These are phyloP conservation scores for Mucor saturninus DNA, from an alignment of 371 early-diverging fungal species.

Conservation along the genomic window DNA sequence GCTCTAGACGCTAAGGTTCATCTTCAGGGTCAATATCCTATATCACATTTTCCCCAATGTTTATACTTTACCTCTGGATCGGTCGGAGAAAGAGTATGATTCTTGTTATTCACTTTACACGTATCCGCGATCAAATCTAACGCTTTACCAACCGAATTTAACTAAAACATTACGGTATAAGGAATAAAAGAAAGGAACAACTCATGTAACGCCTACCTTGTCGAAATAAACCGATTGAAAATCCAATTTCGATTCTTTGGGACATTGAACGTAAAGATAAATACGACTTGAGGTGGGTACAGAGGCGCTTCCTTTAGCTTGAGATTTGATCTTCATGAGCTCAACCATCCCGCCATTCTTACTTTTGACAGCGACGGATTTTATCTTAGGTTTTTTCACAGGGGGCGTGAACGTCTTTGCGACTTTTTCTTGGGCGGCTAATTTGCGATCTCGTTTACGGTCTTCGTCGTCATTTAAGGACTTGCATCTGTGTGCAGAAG, in stretches of 20 bases:
- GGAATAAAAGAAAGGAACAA: no score
- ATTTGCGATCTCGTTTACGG: constrained; percentile 28
- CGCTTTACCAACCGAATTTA: constrained; percentile 24
- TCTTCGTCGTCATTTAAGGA: constrained; percentile 26
- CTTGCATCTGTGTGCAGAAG: constrained; percentile 32
- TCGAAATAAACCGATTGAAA: constrained; percentile 33
- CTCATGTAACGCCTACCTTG: constrained; percentile 24
- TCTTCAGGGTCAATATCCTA: neutral
- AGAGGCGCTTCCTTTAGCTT: constrained; percentile 38
- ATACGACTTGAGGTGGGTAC: constrained; percentile 32
- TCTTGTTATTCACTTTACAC: constrained; percentile 31
- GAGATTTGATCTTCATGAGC: constrained; percentile 44
- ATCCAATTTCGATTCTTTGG: constrained; percentile 16
- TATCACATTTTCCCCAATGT: neutral
- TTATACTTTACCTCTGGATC: constrained; percentile 31
- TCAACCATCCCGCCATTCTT: constrained; percentile 34
- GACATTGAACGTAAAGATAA: constrained; percentile 35
- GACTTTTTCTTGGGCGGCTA: constrained; percentile 34
- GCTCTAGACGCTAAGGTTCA: constrained; percentile 24
- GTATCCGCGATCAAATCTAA: constrained; percentile 33
- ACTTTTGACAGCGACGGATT: constrained; percentile 14
- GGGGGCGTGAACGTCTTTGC: constrained; percentile 26
- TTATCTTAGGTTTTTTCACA: constrained; percentile 1
- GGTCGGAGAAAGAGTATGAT: constrained; percentile 24
- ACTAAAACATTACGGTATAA: constrained; percentile 4